Evolutionary conservation across 1,284 basidiomycete genomes (phyloP).

Genomic region (Boletus smithii): DNA sequence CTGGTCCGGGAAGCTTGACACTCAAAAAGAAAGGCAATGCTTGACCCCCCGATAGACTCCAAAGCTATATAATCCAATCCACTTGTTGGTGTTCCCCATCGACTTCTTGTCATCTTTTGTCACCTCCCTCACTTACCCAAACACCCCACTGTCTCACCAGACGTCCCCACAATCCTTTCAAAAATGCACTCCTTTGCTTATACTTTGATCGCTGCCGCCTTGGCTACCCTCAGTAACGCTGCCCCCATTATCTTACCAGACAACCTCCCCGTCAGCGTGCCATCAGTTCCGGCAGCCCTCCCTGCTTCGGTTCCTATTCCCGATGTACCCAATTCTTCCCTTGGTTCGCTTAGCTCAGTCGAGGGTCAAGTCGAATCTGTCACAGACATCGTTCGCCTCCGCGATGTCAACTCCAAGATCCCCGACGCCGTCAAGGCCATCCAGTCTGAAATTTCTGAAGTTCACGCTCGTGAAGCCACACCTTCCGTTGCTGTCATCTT

Average conservation of each 20-base stretch:
- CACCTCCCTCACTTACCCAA: not conserved
- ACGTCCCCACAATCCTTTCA: slow-evolving; percentile 40
- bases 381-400: too few relatives aligned
- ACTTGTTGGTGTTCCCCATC: not conserved
- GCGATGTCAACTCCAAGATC: not conserved
- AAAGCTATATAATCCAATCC: slow-evolving; percentile 22
- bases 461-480: slow-evolving; percentile 8
- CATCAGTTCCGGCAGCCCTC: not conserved
- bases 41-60: not conserved
- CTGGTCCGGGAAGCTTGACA: not conserved
- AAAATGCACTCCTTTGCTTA: slow-evolving; percentile 48
- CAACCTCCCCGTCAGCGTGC: not conserved
- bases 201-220: slow-evolving; percentile 38
- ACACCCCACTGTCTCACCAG: slow-evolving; percentile 13
- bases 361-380: not conserved
- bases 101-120: slow-evolving; percentile 16
- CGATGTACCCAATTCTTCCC: too few relatives aligned
- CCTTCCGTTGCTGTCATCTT: slow-evolving; percentile 21
- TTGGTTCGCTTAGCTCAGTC: too few relatives aligned
- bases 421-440: too few relatives aligned
- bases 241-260: slow-evolving; percentile 12
- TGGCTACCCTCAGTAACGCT: slow-evolving; percentile 28
- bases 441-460: too few relatives aligned
- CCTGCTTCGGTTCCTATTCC: too few relatives aligned
- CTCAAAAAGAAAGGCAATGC: slow-evolving; percentile 1